Percentiles rank a stretch among this genome's conserved stretches.
Evolutionary conservation across 352 stramenopile genomes (phyloP).

Genomic region (Hyaloperonospora brassicae): DNA sequence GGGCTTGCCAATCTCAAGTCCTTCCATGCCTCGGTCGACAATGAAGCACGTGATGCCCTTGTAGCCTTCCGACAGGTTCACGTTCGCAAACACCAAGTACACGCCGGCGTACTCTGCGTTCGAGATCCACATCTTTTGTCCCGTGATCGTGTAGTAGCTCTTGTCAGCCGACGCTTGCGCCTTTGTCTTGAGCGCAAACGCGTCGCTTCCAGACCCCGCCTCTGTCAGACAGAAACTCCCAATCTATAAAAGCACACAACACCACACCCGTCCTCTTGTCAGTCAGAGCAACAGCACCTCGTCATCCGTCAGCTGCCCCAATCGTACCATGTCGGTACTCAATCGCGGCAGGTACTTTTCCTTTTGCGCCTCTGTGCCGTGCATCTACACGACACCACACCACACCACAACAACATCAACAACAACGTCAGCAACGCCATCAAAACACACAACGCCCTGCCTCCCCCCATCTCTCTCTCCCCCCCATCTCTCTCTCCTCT

Average conservation of each 20-base stretch:
- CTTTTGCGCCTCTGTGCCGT: conserved; percentile 76
- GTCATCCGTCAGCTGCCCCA: no score
- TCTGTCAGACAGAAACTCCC: conserved; percentile 95
- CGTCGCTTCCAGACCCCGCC: conserved; percentile 90
- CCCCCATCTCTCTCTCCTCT: not conserved
- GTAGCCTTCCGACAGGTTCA: conserved; percentile 88
- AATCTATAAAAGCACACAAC: conserved; percentile 44
- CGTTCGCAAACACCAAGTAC: conserved; percentile 95
- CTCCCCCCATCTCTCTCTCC: not conserved
- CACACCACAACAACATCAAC: not conserved
- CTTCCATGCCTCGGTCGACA: conserved; percentile 89
- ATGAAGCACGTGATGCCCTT: conserved; percentile 98
- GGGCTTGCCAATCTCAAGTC: conserved; percentile 89
- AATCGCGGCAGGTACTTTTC: conserved; percentile 81
- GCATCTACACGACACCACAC: conserved; percentile 26
- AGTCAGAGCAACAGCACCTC: not conserved
- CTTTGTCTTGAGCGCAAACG: conserved; percentile 92
- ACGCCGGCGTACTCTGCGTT: conserved; percentile 93
- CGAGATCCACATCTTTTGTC: conserved; percentile 97
- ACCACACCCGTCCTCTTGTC: not conserved
- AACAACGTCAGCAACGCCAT: conserved; percentile 2
- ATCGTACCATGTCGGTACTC: conserved; percentile 61
- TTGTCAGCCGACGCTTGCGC: conserved; percentile 81
- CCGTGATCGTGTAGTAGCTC: conserved; percentile 92
- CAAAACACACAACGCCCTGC: no score